A percentile compares a stretch with the other conserved stretches of the same genome.
phyloP scores from a whole-genome alignment of 768 basidiomycete species.

The Amanita molliuscula region DNA sequence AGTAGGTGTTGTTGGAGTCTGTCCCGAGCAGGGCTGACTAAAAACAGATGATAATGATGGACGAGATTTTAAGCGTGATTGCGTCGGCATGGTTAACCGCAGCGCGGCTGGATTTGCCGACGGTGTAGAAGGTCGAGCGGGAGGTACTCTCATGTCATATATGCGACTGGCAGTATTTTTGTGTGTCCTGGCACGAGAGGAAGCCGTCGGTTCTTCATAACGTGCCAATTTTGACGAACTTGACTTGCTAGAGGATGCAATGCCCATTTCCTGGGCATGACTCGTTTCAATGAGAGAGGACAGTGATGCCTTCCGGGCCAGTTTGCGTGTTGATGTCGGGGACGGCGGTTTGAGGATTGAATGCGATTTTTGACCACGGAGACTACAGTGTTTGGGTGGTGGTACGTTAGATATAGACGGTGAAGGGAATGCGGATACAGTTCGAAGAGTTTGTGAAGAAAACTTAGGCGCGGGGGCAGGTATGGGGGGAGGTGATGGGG shows the following conservation, averaged over 20 bases:
- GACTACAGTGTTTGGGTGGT: slow-evolving; percentile 58
- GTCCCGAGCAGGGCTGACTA: slow-evolving; percentile 27
- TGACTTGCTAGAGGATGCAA: slow-evolving; percentile 28
- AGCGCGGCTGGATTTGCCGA: slow-evolving; percentile 69
- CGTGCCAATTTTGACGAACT: slow-evolving; percentile 35
- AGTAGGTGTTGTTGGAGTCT: slow-evolving; percentile 49
- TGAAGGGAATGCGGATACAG: slow-evolving; percentile 39
- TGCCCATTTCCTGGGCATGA: slow-evolving; percentile 46
- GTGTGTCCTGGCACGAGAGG: slow-evolving; percentile 68
- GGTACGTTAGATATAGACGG: slow-evolving; percentile 41
- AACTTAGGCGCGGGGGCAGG: slow-evolving; percentile 53
- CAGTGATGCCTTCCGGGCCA: slow-evolving; percentile 70
- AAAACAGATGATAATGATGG: slow-evolving; percentile 74
- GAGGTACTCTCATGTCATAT: slow-evolving; percentile 62
- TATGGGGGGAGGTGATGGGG: slow-evolving; percentile 60
- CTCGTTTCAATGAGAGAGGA: slow-evolving; percentile 61
- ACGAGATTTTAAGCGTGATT: slow-evolving; percentile 63
- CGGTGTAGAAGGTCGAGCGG: slow-evolving; percentile 70
- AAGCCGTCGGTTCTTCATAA: slow-evolving; percentile 73
- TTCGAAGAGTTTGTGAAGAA: slow-evolving; percentile 52
- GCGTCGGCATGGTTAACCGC: slow-evolving; percentile 82
- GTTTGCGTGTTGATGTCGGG: slow-evolving; percentile 54
- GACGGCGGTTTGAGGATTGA: slow-evolving; percentile 70
- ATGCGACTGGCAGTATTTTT: slow-evolving; percentile 57
- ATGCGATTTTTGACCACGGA: slow-evolving; percentile 79